Evolutionary conservation across 2,329 filamentous ascomycete species (phyloP).

Genomic region (Aaosphaeria arxii): DNA sequence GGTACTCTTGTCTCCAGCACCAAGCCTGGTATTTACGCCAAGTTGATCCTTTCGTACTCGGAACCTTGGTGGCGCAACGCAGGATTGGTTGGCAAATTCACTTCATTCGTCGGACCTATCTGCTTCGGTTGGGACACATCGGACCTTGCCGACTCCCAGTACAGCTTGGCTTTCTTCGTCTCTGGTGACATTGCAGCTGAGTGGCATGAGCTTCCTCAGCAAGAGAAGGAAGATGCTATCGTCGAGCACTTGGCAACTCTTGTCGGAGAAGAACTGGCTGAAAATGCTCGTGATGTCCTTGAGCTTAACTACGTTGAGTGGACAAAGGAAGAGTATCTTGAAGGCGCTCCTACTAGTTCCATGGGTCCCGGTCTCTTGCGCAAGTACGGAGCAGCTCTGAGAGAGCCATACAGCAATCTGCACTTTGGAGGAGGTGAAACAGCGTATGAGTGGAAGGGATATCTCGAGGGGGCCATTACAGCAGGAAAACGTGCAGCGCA

Average conservation of each 20-base stretch:
- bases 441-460: slow-evolving; percentile 52
- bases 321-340: slow-evolving; percentile 3
- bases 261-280: slow-evolving; percentile 3
- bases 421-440: slow-evolving; percentile 56
- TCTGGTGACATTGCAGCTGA: slow-evolving; percentile 15
- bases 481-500: slow-evolving; percentile 46
- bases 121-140: slow-evolving; percentile 47
- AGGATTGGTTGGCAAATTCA: slow-evolving; percentile 46
- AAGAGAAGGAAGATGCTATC: slow-evolving; percentile 29
- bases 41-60: slow-evolving; percentile 47
- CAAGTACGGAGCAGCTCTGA: slow-evolving; percentile 1
- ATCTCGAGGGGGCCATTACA: slow-evolving; percentile 55
- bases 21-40: slow-evolving; percentile 49
- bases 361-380: slow-evolving; percentile 4
- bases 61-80: slow-evolving; percentile 44
- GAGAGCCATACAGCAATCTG: slow-evolving; percentile 30
- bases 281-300: slow-evolving; percentile 3
- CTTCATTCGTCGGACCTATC: slow-evolving; percentile 47
- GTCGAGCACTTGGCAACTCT: slow-evolving; percentile 2
- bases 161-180: slow-evolving; percentile 42
- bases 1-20: slow-evolving; percentile 29
- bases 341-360: slow-evolving; percentile 1
- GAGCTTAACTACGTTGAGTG: slow-evolving; percentile 6
- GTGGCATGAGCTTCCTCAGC: slow-evolving; percentile 7
- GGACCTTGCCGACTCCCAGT: slow-evolving; percentile 18